phyloP scores from a whole-genome alignment of 1,284 basidiomycete genomes.

The Quambalaria eucalypti region DNA sequence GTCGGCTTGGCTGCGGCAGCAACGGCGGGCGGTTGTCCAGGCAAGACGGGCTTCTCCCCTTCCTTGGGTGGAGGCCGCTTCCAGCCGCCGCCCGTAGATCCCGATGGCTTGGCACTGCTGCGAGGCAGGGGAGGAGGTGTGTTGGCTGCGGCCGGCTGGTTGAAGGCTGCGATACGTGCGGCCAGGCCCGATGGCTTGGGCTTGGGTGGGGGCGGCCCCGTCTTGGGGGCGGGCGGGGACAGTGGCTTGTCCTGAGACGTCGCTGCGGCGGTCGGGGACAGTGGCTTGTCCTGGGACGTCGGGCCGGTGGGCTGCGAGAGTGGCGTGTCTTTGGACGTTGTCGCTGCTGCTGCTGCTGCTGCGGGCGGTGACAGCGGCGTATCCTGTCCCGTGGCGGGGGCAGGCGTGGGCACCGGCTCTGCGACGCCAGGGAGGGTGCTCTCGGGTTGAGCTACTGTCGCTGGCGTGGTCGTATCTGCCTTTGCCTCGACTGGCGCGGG shows the following conservation, averaged over 20 bases:
- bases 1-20: conserved; percentile 6
- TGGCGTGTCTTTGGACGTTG: no score
- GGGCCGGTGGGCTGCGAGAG: no score
- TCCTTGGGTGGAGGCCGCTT: conserved; percentile 28
- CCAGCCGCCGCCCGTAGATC: conserved; percentile 24
- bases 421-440: no score
- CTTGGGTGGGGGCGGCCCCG: conserved; percentile 26
- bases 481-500: neutral
- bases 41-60: conserved; percentile 30
- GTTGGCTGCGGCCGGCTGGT: conserved; percentile 26
- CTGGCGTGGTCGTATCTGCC: neutral
- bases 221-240: conserved; percentile 14
- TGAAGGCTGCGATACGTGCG: conserved; percentile 45
- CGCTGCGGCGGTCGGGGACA: no score
- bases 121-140: conserved; percentile 29
- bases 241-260: no score
- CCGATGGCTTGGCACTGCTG: conserved; percentile 24
- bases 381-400: neutral
- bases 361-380: neutral
- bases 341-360: conserved; percentile 1
- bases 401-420: neutral
- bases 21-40: conserved; percentile 10
- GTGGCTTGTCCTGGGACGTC: no score
- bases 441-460: neutral
- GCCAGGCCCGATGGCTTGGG: conserved; percentile 20